phyloP scores from a whole-genome alignment of 1,284 basidiomycete genomes.

The Paramarasmius palmivorus region DNA sequence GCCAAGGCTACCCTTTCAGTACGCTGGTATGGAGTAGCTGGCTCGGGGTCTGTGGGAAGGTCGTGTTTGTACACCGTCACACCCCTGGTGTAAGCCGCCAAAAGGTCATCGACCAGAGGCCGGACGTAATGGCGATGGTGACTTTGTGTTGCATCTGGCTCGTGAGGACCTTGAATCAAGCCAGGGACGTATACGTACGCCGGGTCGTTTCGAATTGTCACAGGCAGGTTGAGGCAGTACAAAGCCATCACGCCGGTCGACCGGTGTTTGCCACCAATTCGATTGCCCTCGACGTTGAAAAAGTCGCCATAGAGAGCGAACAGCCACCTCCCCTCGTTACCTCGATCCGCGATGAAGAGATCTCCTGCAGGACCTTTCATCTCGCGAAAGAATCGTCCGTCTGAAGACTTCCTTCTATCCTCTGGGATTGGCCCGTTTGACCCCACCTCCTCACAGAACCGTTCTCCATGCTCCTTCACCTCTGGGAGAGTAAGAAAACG shows the following conservation, averaged over 20 bases:
- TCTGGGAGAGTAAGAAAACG: slow-evolving; percentile 4
- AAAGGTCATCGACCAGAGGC: slow-evolving; percentile 3
- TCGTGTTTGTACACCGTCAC: neutral
- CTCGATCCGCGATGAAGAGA: slow-evolving; percentile 6
- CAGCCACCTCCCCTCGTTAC: slow-evolving; percentile 9
- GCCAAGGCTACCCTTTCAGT: neutral
- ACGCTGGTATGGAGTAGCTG: neutral
- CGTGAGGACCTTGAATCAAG: slow-evolving; percentile 5
- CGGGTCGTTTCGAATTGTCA: neutral
- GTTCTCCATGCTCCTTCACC: slow-evolving; percentile 1
- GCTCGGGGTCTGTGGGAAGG: too few relatives aligned
- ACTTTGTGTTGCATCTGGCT: neutral
- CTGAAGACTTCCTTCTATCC: neutral
- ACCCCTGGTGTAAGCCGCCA: neutral
- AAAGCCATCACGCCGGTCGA: slow-evolving; percentile 6
- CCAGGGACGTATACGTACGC: slow-evolving; percentile 10
- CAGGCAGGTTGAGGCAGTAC: slow-evolving; percentile 9
- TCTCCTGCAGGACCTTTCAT: slow-evolving; percentile 6
- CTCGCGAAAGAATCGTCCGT: slow-evolving; percentile 1
- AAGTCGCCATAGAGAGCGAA: slow-evolving; percentile 7
- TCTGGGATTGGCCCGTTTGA: neutral
- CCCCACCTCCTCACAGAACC: slow-evolving; percentile 4
- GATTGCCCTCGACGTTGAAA: slow-evolving; percentile 10
- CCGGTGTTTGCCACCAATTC: neutral
- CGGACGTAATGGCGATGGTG: slow-evolving; percentile 6